phyloP scores from a whole-genome alignment of 129 eudicot genomes.

The Helianthus tuberosus region DNA sequence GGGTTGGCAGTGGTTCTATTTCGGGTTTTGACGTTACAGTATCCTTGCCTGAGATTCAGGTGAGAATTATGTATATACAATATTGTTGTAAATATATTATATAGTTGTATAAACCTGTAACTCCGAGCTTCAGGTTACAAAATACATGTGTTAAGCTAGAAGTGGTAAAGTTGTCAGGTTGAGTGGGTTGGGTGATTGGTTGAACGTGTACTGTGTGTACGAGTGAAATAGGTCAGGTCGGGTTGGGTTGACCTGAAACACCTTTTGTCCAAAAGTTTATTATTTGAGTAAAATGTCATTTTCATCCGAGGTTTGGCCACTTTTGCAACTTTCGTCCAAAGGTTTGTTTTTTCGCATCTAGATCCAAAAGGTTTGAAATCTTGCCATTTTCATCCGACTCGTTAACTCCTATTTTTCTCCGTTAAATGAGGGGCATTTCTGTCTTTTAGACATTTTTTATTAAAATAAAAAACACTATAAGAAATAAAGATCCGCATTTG shows the following conservation, averaged over 20 bases:
- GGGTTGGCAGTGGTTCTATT: conserved; percentile 88
- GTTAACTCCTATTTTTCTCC: no score
- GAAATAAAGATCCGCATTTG: no score
- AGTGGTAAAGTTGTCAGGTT: not conserved
- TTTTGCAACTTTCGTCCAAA: no score
- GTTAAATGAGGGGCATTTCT: no score
- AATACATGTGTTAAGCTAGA: not conserved
- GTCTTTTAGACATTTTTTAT: no score
- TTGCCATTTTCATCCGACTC: no score
- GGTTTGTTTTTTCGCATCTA: no score
- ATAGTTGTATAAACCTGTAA: conserved; percentile 4
- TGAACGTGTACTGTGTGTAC: not conserved
- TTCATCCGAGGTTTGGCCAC: no score
- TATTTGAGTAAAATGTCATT: not conserved
- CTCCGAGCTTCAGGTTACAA: conserved; percentile 14
- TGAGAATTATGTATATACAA: conserved; percentile 22
- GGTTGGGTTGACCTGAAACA: not conserved
- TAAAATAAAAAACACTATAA: no score
- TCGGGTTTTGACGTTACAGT: conserved; percentile 78
- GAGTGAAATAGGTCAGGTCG: not conserved
- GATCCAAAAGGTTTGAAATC: no score
- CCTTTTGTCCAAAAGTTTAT: not conserved
- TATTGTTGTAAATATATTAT: conserved; percentile 3
- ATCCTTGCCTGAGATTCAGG: conserved; percentile 78
- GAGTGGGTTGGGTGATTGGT: conserved; percentile 6